Base-by-base conservation (phyloP, 768 basidiomycete species). In the Leucocoprinus birnbaumii region DNA sequence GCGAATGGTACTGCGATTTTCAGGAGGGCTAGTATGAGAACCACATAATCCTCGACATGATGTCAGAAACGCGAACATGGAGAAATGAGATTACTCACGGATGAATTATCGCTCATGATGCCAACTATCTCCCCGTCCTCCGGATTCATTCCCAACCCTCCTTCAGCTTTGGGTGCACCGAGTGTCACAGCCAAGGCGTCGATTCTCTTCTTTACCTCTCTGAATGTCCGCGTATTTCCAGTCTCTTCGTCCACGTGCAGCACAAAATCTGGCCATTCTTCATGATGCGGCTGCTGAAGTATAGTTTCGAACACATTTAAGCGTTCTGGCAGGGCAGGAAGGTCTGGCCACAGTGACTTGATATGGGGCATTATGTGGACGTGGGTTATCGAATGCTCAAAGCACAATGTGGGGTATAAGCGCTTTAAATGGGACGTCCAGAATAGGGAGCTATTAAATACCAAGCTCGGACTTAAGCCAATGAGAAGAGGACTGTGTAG, bases 91-190 rank as follows among this genome's bases (percentile, higher is more conserved):
- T 5, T 11, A 19, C 81, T 60, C 68, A 87, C 89, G 65, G 84
- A 63, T 35, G 80, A 84, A 62, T 90, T 91, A 45, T 85, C 77
- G 65, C 80, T 80, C 63, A 89, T 77, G 14, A 91, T 79, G 4
- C 86, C 89, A 24, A 89, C 73, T 22, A 88, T 79, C 51, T 86
- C 84, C 0, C 72, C 73, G 21, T 77, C 71, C 42, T 71, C 71
- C 0, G 67, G 63, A 5, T 66, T 61, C 10, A 90, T 63, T 0
- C 79, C 85, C 2, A 87, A 69, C 0, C 88, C 86, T 1, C 85
- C 85, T 14, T 75, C 63, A 0, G 68, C 58, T 16, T 70, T 53
- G 6, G 79, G 73, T 18, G 69, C 65, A 1, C 70, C 77, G 10
- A 89, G 71, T 0, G 79, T 83, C 0, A 85, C 85, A 2, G 82